A percentile compares a stretch with the other conserved stretches of the same genome.
Conservation (phyloP, 2,329 filamentous ascomycete genomes). For the Teratosphaeria zuluensis region DNA sequence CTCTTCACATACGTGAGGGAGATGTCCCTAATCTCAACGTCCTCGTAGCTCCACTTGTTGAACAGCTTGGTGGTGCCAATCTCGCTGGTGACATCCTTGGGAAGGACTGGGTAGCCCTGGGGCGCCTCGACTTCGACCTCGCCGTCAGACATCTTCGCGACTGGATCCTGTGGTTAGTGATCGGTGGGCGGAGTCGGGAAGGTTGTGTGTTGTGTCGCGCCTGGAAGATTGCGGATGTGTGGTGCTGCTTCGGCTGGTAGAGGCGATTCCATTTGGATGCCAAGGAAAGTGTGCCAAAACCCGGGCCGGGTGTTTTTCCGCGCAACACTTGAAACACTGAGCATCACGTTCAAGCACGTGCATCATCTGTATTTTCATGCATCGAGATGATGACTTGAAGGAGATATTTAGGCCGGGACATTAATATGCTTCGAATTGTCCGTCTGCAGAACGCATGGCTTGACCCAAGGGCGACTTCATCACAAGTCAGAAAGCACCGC, state of each 20-base stretch:
- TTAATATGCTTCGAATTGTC: background rate
- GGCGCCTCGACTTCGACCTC: conserved; percentile 93
- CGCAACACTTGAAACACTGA: background rate
- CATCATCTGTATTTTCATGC: background rate
- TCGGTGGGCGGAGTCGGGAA: background rate
- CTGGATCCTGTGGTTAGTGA: conserved; percentile 28
- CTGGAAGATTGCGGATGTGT: background rate
- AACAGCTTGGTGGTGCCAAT: conserved; percentile 92
- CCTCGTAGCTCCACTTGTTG: conserved; percentile 97
- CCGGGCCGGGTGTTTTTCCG: background rate
- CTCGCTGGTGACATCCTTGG: conserved; percentile 85
- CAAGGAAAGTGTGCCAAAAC: too few relatives aligned
- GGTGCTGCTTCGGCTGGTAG: background rate
- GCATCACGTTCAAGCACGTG: background rate
- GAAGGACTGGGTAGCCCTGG: conserved; percentile 68
- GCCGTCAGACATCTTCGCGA: conserved; percentile 78
- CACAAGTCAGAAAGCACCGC: too few relatives aligned
- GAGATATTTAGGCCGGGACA: background rate
- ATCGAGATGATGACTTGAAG: background rate
- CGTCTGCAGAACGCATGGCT: background rate
- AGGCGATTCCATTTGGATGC: background rate
- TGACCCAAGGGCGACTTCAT: background rate
- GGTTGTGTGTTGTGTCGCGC: background rate
- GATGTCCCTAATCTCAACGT: conserved; percentile 99
- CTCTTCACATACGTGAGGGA: conserved; percentile 79